Evolutionary conservation across 345 rosid genomes (phyloP), one percentile per base, ranked within the genome.

Genomic region (Cardamine chenopodiifolia): DNA sequence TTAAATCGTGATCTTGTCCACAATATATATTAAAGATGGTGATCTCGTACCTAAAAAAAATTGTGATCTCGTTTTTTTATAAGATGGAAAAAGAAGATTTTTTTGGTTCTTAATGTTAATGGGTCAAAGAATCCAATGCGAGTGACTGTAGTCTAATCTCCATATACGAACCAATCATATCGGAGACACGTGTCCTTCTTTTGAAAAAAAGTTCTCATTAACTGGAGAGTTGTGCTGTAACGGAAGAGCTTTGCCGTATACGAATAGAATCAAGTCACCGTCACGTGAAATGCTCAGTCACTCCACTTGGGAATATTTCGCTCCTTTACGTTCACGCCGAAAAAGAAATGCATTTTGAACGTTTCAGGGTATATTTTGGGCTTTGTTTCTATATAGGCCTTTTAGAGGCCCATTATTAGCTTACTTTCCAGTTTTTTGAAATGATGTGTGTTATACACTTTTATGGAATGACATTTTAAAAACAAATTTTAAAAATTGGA

Each of bases 271-370:
- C n/a, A 26, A 34, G 69, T 75, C 72, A 61, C 2, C 22, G 68
- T 68, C 79, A 75, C 74, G 69, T 68, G 73, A 66, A 60, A 19
- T 2, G 73, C 18, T 37, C 55, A 15, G 74, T 28, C 23, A 50
- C 48, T 59, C 35, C 47, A 68, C 69, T 29, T 66, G 53, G 14
- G 79, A 59, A 68, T 60, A 50, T 47, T 35, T 13, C 35, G 1
- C 15, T 11, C 45, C 25, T 48, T 44, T 9, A 39, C 62, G 62
- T 59, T 67, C 73, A 67, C 73, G 59, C 74, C n/a, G n/a, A n/a
- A n/a, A n/a, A n/a, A n/a, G n/a, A 44, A 9, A 4, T 13, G 28
- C 19, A 18, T 25, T 54, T 31, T 11, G 5, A 58, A 4, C n/a
- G 1, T 54, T 55, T 54, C 20, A 11, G 15, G 14, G 5, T 37